Conservation (phyloP, 495 filamentous ascomycete genomes). For the Trichoderma asperelloides region DNA sequence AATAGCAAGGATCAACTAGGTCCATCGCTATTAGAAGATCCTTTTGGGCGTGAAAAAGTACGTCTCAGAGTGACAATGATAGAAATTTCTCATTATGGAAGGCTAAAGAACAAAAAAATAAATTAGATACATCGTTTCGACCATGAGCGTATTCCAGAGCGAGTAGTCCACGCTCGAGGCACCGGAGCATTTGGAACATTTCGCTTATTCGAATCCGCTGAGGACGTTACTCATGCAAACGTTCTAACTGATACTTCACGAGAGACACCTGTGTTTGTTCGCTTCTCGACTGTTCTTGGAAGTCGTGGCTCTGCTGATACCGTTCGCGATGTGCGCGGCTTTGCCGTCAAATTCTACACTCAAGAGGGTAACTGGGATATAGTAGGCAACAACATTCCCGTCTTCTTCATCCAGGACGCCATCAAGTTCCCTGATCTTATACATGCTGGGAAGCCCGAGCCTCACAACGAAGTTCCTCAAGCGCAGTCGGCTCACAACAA, state of each 20-base stretch:
- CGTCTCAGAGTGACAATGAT: neutral
- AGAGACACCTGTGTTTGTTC: constrained; percentile 68
- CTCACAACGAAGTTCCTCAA: constrained; percentile 54
- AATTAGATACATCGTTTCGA: constrained; percentile 69
- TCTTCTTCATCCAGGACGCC: constrained; percentile 65
- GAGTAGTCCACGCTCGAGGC: constrained; percentile 84
- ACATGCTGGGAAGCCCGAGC: constrained; percentile 76
- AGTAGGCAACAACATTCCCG: constrained; percentile 58
- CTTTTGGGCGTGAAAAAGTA: constrained; percentile 70
- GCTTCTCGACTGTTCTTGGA: constrained; percentile 78
- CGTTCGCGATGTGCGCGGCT: constrained; percentile 73
- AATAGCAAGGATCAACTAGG: constrained; percentile 52
- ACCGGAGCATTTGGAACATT: constrained; percentile 79
- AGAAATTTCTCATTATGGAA: neutral
- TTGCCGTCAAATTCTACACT: constrained; percentile 70
- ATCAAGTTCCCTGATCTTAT: constrained; percentile 70
- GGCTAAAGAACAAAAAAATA: no score
- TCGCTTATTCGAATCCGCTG: constrained; percentile 58
- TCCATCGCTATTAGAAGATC: constrained; percentile 74
- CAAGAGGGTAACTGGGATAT: constrained; percentile 54
- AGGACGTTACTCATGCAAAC: constrained; percentile 60
- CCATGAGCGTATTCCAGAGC: constrained; percentile 80
- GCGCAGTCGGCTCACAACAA: constrained; percentile 57
- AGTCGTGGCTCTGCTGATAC: constrained; percentile 71
- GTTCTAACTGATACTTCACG: constrained; percentile 74